A percentile compares a stretch with the other conserved stretches of the same genome.
These are phyloP conservation scores for Hypoxylon trugodes DNA, from an alignment of 495 filamentous ascomycete genomes.

Conservation along the genomic window DNA sequence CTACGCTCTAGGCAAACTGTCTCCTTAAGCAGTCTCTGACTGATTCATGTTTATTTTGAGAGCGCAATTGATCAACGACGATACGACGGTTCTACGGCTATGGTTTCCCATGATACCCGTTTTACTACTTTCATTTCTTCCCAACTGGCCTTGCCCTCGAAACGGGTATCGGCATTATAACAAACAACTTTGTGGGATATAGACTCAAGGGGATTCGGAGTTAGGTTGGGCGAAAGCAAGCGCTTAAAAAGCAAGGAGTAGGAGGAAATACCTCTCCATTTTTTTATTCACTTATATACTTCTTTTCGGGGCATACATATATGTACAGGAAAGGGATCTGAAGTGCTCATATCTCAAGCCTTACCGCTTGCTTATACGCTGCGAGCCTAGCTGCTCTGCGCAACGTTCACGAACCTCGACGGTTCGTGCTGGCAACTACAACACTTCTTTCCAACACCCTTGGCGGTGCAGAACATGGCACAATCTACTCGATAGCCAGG, in stretches of 20 bases:
- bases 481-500: constrained; percentile 10
- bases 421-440: constrained; percentile 40
- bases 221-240: constrained; percentile 10
- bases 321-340: constrained; percentile 8
- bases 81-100: constrained; percentile 36
- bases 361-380: constrained; percentile 25
- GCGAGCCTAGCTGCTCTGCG: constrained; percentile 38
- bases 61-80: constrained; percentile 36
- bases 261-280: no score
- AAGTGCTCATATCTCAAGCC: constrained; percentile 9
- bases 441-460: constrained; percentile 8
- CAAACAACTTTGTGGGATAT: constrained; percentile 3
- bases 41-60: constrained; percentile 11
- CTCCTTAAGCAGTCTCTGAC: constrained; percentile 23
- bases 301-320: constrained; percentile 21
- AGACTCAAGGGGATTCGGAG: constrained; percentile 11
- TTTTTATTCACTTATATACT: no score
- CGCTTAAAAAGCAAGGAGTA: constrained; percentile 13
- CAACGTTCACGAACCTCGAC: constrained; percentile 34
- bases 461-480: constrained; percentile 24
- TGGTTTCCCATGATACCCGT: constrained; percentile 29
- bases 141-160: constrained; percentile 6
- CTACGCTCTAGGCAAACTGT: constrained; percentile 45
- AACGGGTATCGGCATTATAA: constrained; percentile 15
- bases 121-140: constrained; percentile 27